These are phyloP conservation scores for Prillingera fragicola DNA, from an alignment of 1,284 basidiomycete species.

Conservation along the genomic window DNA sequence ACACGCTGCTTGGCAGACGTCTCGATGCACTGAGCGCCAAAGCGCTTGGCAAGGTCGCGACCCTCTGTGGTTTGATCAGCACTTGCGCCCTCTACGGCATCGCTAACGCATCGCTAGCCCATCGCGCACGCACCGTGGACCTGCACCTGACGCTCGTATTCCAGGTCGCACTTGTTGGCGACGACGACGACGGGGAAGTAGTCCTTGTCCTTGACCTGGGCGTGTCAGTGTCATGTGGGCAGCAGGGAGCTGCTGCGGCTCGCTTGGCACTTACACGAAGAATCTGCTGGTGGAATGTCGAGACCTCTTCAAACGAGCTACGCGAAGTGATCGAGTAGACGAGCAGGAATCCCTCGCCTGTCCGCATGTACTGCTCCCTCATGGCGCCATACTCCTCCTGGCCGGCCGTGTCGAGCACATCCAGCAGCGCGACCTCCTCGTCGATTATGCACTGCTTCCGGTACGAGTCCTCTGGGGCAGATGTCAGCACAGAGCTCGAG, in stretches of 20 bases:
- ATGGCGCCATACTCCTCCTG: constrained; percentile 90
- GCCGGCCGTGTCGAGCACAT: constrained; percentile 96
- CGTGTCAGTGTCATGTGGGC: background rate
- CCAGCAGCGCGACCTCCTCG: constrained; percentile 93
- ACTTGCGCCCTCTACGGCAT: background rate
- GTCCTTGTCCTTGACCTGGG: constrained; percentile 84
- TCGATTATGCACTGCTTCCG: constrained; percentile 95
- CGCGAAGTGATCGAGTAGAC: constrained; percentile 98
- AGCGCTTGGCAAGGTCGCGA: constrained; percentile 91
- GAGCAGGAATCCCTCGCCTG: constrained; percentile 85
- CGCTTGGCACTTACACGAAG: constrained; percentile 45
- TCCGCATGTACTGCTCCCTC: constrained; percentile 49
- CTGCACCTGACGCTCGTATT: constrained; percentile 95
- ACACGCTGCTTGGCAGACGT: constrained; percentile 98
- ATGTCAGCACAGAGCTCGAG: constrained; percentile 4
- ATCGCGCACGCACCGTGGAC: constrained; percentile 67
- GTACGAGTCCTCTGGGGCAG: constrained; percentile 69
- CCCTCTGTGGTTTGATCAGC: constrained; percentile 63
- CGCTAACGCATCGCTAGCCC: background rate
- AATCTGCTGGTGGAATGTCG: constrained; percentile 97
- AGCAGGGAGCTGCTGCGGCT: background rate
- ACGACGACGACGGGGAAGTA: constrained; percentile 96
- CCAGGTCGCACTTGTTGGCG: constrained; percentile 98
- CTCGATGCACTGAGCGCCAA: constrained; percentile 95
- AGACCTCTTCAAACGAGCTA: constrained; percentile 96